A percentile compares a stretch with the other conserved stretches of the same genome.
Evolutionary conservation across 164 flowering plant species (phyloP).

Genomic region (Stephania japonica): DNA sequence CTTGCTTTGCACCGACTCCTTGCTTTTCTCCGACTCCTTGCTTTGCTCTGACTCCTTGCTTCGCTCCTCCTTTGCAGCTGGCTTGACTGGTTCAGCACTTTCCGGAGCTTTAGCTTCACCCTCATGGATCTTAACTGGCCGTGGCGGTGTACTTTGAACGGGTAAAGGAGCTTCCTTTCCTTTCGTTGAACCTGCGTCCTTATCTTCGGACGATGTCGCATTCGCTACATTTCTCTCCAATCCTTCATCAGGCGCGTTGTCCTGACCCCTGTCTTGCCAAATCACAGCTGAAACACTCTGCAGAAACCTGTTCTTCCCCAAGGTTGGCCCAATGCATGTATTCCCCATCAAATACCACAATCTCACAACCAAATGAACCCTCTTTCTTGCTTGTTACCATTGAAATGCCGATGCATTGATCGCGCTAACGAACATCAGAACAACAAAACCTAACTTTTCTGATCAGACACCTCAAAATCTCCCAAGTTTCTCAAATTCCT

Average conservation of each 20-base stretch:
- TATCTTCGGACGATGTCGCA: neutral
- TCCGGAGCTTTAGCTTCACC: slow-evolving; percentile 4
- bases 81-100: neutral
- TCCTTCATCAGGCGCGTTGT: slow-evolving; percentile 5
- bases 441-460: neutral
- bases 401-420: slow-evolving; percentile 10
- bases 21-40: neutral
- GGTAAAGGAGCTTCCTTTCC: slow-evolving; percentile 7
- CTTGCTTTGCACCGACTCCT: neutral
- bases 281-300: slow-evolving; percentile 25
- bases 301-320: slow-evolving; percentile 20
- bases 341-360: slow-evolving; percentile 25
- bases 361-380: slow-evolving; percentile 9
- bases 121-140: slow-evolving; percentile 9
- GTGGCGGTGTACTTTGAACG: slow-evolving; percentile 20
- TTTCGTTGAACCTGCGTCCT: neutral
- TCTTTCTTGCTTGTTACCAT: slow-evolving; percentile 7
- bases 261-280: slow-evolving; percentile 20
- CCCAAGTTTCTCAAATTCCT: neutral
- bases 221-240: neutral
- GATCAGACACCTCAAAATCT: neutral
- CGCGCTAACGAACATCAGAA: neutral
- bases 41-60: neutral
- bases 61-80: neutral
- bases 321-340: slow-evolving; percentile 26